Base-by-base conservation (phyloP, 805 yeast genomes). In the Spencermartinsiella europaea region DNA sequence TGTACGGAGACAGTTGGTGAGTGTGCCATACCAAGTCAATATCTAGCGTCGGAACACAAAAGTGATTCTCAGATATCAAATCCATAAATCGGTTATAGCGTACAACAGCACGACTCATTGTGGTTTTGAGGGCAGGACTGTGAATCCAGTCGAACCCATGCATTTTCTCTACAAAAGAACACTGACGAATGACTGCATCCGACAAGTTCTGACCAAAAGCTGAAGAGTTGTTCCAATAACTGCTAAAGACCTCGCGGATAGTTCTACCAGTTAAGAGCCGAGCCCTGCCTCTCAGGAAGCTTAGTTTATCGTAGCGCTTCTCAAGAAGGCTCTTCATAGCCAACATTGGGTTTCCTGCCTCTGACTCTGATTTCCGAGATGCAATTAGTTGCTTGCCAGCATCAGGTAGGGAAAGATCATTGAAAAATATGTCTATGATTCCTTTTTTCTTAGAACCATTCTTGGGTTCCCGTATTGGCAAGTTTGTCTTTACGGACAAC, bases 1-100 rank as follows among this genome's bases (percentile, higher is more conserved):
- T 19, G 21, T 8, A 8, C 8, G 57, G 52, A 5, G 48, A 41
- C 16, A 53, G 51, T 47, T 51, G 56, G 37, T 54, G 49, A 1
- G 56, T 52, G 34, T 55, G 58, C 59, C 59, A 55, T 4, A 46
- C 55, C 16, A 55, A 40, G 37, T 55, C 59, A 14, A 49, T 47
- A 31, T 54, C 57, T 7, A 54, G 19, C 14, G 56, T 48, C 17
- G 60, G 58, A 3, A 53, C 52, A 5, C 46, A 34, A 12, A 45
- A 4, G 15, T 27, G 14, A 14, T 47, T 7, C 4, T 25, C 40
- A 5, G 42, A 37, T 16, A 54, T 28, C 1, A 54, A 10, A 5
- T 38, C 31, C 17, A 52, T 40, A 25, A 50, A 56, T 21, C 45
- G 25, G 12, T 34, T 27, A 10, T 54, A 46, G 21, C 49, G 48